Evolutionary conservation across 331 rosid genomes (phyloP).

Genomic region (Spiraea crenata): DNA sequence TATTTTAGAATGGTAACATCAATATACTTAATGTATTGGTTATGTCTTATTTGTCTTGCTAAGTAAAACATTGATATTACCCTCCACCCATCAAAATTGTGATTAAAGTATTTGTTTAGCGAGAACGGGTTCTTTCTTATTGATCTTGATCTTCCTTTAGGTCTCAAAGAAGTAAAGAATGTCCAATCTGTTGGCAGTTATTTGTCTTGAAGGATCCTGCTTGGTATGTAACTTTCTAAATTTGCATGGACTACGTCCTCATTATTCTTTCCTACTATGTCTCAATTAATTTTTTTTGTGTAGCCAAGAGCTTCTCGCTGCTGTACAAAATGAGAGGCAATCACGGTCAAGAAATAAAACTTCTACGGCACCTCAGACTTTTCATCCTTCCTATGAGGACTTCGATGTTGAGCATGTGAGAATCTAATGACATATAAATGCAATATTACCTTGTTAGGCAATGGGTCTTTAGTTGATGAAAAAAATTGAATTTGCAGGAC

Average conservation of each 20-base stretch:
- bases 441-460: slow-evolving; percentile 1
- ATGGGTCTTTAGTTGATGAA: neutral
- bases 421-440: neutral
- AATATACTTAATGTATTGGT: neutral
- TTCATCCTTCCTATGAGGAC: slow-evolving; percentile 28
- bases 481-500: slow-evolving; percentile 38
- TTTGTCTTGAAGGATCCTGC: slow-evolving; percentile 77
- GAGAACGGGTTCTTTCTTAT: neutral
- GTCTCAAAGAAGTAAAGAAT: slow-evolving; percentile 82
- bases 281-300: slow-evolving; percentile 23
- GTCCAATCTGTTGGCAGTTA: slow-evolving; percentile 91
- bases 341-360: slow-evolving; percentile 46
- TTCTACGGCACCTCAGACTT: slow-evolving; percentile 35
- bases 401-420: slow-evolving; percentile 40
- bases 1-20: slow-evolving; percentile 83
- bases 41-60: neutral
- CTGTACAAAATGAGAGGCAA: slow-evolving; percentile 59
- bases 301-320: slow-evolving; percentile 91
- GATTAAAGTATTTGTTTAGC: neutral
- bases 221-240: slow-evolving; percentile 36
- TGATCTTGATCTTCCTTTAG: slow-evolving; percentile 19
- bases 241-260: neutral
- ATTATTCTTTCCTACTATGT: neutral
- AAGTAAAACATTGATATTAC: neutral
- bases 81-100: neutral